These are phyloP conservation scores for Clavispora asparagi DNA, from an alignment of 805 yeast genomes.

Conservation along the genomic window DNA sequence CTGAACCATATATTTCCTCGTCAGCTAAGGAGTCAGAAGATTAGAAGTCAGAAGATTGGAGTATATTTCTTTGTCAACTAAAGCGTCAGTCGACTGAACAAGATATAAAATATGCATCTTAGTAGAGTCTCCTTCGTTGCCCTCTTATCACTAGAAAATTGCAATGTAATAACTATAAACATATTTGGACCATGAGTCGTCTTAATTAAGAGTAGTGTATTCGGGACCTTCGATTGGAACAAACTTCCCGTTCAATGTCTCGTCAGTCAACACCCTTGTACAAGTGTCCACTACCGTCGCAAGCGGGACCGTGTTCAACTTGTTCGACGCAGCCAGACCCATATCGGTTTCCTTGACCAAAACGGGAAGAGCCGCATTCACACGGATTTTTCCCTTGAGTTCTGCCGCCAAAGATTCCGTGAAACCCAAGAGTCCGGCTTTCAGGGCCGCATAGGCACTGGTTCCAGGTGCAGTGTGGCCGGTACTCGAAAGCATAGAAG, in stretches of 20 bases:
- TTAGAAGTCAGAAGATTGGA: no score
- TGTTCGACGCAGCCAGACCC: slow-evolving; percentile 35
- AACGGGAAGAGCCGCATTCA: slow-evolving; percentile 68
- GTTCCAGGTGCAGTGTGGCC: slow-evolving; percentile 46
- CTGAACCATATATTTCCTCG: no score
- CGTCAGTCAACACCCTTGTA: slow-evolving; percentile 9
- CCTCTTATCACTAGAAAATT: no score
- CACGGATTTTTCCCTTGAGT: slow-evolving; percentile 49
- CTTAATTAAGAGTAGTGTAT: slow-evolving; percentile 1
- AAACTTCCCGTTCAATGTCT: slow-evolving; percentile 30
- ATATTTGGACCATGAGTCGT: background rate
- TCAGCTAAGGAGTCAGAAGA: no score
- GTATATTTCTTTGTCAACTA: no score
- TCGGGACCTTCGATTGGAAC: slow-evolving; percentile 16
- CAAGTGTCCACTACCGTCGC: slow-evolving; percentile 21
- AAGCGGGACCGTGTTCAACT: slow-evolving; percentile 19
- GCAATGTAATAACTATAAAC: no score
- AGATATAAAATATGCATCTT: no score
- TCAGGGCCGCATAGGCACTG: slow-evolving; percentile 61
- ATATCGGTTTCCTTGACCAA: slow-evolving; percentile 62
- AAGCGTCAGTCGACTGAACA: no score
- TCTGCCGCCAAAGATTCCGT: slow-evolving; percentile 58
- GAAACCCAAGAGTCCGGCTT: slow-evolving; percentile 65
- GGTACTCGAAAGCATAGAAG: slow-evolving; percentile 55
- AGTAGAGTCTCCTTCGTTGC: no score